Evolutionary conservation across 352 stramenopile genomes (phyloP).

Genomic region (Pythium folliculosum): DNA sequence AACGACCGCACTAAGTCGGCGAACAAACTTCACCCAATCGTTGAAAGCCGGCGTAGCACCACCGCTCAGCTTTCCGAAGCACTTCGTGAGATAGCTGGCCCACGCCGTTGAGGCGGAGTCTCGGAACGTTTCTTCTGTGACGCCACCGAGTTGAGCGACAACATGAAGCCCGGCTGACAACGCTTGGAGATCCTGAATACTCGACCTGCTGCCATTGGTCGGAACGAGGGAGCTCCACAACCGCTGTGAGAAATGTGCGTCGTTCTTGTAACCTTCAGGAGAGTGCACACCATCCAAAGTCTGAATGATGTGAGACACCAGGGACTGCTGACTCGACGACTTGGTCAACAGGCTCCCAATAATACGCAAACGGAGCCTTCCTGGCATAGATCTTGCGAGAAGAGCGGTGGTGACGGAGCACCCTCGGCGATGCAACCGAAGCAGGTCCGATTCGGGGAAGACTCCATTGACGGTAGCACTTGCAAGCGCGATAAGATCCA

Average conservation of each 20-base stretch:
- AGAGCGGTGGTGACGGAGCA: slow-evolving; percentile 4
- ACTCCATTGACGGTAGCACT: not conserved
- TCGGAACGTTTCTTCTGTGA: slow-evolving; percentile 7
- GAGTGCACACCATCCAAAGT: slow-evolving; percentile 10
- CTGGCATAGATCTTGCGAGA: slow-evolving; percentile 1
- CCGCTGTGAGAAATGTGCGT: not conserved
- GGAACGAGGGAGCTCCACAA: slow-evolving; percentile 8
- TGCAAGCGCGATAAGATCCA: slow-evolving; percentile 8
- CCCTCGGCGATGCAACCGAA: slow-evolving; percentile 5
- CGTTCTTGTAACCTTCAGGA: not conserved
- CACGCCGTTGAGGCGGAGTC: slow-evolving; percentile 5
- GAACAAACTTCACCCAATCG: slow-evolving; percentile 4
- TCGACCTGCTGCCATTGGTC: not conserved
- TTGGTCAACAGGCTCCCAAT: slow-evolving; percentile 1
- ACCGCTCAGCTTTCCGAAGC: not conserved
- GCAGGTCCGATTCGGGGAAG: not conserved
- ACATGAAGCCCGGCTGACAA: slow-evolving; percentile 24
- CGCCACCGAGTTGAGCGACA: slow-evolving; percentile 12
- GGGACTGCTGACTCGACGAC: not conserved
- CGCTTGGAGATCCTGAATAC: slow-evolving; percentile 3
- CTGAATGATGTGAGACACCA: slow-evolving; percentile 6
- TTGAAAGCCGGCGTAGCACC: not conserved
- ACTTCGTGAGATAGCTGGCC: not conserved
- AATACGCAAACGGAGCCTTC: slow-evolving; percentile 12
- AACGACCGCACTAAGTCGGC: slow-evolving; percentile 5